A percentile compares a stretch with the other conserved stretches of the same genome.
phyloP scores from a whole-genome alignment of 495 filamentous ascomycete genomes.

The Aspergillus sclerotiicarbonarius region DNA sequence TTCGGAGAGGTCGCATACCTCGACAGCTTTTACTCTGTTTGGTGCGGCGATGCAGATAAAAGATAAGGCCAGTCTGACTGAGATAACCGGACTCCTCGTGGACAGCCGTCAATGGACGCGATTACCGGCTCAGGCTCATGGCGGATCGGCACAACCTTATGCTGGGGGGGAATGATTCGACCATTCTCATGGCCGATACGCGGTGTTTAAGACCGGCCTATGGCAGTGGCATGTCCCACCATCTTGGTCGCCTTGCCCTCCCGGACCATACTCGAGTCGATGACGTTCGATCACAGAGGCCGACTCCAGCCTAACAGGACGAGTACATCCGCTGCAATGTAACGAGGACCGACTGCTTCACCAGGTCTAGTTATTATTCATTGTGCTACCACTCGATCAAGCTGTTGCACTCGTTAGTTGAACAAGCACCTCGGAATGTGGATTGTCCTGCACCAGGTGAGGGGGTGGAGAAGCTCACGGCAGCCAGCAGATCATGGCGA shows the following conservation, averaged over 20 bases:
- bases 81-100: neutral
- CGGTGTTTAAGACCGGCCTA: neutral
- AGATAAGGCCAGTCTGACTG: constrained; percentile 6
- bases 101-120: neutral
- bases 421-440: too few species aligned
- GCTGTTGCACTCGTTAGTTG: too few species aligned
- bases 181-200: neutral
- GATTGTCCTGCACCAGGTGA: neutral
- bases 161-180: neutral
- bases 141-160: neutral
- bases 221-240: neutral
- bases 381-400: too few species aligned
- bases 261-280: neutral
- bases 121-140: neutral
- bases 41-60: constrained; percentile 24
- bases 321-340: neutral
- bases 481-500: neutral
- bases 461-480: neutral
- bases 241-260: neutral
- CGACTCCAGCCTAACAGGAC: neutral
- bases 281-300: neutral
- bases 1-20: neutral
- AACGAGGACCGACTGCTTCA: neutral
- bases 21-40: constrained; percentile 29
- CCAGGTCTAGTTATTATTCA: too few species aligned